A percentile compares a stretch with the other conserved stretches of the same genome.
These are phyloP conservation scores for Umbilicus rupestris DNA, from an alignment of 164 flowering plant species.

Conservation along the genomic window DNA sequence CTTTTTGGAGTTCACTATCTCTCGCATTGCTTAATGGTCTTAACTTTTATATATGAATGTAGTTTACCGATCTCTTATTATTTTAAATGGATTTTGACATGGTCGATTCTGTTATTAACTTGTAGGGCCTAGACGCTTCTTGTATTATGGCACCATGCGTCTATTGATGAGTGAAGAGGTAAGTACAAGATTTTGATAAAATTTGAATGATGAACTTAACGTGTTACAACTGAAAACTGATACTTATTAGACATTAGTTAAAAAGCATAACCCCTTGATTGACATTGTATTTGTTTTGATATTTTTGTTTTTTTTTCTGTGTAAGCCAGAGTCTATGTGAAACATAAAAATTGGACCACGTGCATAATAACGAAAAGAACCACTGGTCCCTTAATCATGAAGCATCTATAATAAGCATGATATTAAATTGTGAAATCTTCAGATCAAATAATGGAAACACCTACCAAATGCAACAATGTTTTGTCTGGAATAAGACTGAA, in stretches of 20 bases:
- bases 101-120: not conserved
- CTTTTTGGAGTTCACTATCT: too few species aligned
- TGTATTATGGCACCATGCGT: slow-evolving; percentile 43
- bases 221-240: too few species aligned
- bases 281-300: too few species aligned
- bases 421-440: not conserved
- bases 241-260: too few species aligned
- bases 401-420: too few species aligned
- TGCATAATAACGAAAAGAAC: not conserved
- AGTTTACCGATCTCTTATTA: not conserved
- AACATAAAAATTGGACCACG: not conserved
- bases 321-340: not conserved
- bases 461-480: not conserved
- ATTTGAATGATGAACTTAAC: not conserved
- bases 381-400: not conserved
- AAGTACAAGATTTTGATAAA: not conserved
- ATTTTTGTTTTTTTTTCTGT: too few species aligned
- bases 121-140: slow-evolving; percentile 69
- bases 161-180: slow-evolving; percentile 41
- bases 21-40: too few species aligned
- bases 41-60: not conserved
- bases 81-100: not conserved
- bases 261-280: too few species aligned
- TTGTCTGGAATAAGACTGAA: not conserved
- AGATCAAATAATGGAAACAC: not conserved